Evolutionary conservation across 2,329 filamentous ascomycete species (phyloP).

Genomic region (Teratosphaeria destructans): DNA sequence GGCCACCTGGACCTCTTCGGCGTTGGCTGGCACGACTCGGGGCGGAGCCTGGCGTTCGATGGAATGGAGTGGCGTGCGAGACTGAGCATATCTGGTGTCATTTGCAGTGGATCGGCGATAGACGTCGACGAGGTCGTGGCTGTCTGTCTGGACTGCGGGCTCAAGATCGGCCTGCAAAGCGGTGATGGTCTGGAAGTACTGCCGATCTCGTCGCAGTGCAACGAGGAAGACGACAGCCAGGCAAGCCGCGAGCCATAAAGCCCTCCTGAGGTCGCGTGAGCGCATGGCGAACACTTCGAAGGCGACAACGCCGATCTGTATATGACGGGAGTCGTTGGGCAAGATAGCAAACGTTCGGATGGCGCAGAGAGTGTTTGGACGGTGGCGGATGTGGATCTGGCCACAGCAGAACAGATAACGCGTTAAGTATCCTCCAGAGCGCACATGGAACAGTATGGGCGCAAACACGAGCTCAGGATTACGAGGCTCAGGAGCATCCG

Average conservation of each 20-base stretch:
- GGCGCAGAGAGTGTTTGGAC: not conserved
- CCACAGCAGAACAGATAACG: not conserved
- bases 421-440: not conserved
- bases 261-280: not conserved
- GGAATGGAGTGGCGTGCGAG: not conserved
- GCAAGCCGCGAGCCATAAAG: not conserved
- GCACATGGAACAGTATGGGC: not conserved
- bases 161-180: not conserved
- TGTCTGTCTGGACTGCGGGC: not conserved
- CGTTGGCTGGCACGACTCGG: not conserved
- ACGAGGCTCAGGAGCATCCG: not conserved
- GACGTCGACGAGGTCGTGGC: not conserved
- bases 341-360: not conserved
- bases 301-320: not conserved
- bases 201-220: not conserved
- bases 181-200: not conserved
- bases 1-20: not conserved
- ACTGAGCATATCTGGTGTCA: not conserved
- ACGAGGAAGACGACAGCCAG: not conserved
- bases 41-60: not conserved
- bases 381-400: not conserved
- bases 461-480: not conserved
- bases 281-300: not conserved
- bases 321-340: not conserved
- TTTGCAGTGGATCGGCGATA: not conserved